A percentile compares a stretch with the other conserved stretches of the same genome.
Evolutionary conservation across 768 basidiomycete genomes (phyloP).

Genomic region (Auricularia sp.): DNA sequence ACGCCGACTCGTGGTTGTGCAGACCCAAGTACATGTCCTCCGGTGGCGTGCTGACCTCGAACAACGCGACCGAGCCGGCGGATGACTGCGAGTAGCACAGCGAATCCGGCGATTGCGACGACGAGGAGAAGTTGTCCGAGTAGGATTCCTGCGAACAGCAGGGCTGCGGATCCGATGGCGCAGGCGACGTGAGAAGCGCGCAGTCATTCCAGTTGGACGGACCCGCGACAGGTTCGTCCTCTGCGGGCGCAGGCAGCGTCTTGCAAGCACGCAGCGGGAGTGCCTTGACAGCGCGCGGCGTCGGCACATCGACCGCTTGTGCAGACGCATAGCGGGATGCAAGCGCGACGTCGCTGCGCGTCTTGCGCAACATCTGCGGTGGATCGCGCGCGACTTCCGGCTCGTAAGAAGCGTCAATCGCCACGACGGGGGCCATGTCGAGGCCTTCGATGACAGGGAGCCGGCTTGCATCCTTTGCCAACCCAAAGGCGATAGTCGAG

Average conservation of each 20-base stretch:
- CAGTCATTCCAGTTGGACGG: neutral
- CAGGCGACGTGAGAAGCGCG: neutral
- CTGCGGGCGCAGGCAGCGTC: no score
- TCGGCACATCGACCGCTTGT: no score
- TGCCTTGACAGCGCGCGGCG: no score
- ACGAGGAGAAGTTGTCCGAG: neutral
- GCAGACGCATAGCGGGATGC: neutral
- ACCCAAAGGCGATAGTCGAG: conserved; percentile 89
- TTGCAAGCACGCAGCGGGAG: no score
- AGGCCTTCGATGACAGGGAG: neutral
- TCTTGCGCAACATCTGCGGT: neutral
- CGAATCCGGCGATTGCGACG: neutral
- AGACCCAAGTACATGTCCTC: neutral
- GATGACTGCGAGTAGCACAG: neutral
- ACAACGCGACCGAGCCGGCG: neutral
- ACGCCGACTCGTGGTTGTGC: no score
- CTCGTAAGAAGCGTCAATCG: neutral
- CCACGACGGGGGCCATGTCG: neutral
- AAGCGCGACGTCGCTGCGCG: neutral
- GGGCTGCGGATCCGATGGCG: neutral
- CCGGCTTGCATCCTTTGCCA: conserved; percentile 44
- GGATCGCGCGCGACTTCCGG: neutral
- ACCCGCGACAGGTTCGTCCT: neutral
- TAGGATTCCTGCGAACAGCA: neutral
- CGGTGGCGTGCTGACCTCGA: neutral